Evolutionary conservation across 768 basidiomycete genomes (phyloP), one percentile per base, ranked within the genome.

Genomic region (Neoboletus brunneissimus): DNA sequence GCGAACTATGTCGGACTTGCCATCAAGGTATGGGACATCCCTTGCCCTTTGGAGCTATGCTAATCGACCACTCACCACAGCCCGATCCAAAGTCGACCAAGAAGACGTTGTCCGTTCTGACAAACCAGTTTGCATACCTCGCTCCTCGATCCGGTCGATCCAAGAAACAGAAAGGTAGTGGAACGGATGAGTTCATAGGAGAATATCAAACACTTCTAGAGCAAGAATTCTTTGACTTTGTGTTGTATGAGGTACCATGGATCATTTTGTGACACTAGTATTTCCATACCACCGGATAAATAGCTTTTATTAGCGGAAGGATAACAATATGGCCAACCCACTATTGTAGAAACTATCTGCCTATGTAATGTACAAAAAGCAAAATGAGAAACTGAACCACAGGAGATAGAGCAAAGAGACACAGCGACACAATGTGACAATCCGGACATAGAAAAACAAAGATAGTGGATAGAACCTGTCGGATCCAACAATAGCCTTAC

Each of bases 201-300:
- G 96, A 99, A 72, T 99, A 90, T 71, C 91, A 94, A 70, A 82
- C 84, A 13, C 75, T 99, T 37, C 83, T 99, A 80, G 97, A 99
- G 67, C 90, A 95, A 70, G 96, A 99, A 72, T 91, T 89, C 70
- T 94, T 89, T 70, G 93, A 96, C 73, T 99, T 98, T 66, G 92
- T 98, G 23, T 69, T 96, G 67, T 95, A 87, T 68, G 96, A 98
- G 72, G 83, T 99, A 51, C 93, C 92, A 32, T 94, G 90, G 89
- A 89, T 97, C 63, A 75, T 87, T 38, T 79, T 83, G 64, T 88
- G 77, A 77, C 8, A 20, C 3, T 23, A n/a, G n/a, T n/a, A 29
- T 6, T 27, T 25, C 16, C n/a, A 20, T 48, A 48, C 52, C 58
- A 56, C 60, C 54, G 67, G 60, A 60, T 67, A 69, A 66, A 75